Evolutionary conservation across 257 asterid species (phyloP).

Genomic region (Nicotiana paniculata): DNA sequence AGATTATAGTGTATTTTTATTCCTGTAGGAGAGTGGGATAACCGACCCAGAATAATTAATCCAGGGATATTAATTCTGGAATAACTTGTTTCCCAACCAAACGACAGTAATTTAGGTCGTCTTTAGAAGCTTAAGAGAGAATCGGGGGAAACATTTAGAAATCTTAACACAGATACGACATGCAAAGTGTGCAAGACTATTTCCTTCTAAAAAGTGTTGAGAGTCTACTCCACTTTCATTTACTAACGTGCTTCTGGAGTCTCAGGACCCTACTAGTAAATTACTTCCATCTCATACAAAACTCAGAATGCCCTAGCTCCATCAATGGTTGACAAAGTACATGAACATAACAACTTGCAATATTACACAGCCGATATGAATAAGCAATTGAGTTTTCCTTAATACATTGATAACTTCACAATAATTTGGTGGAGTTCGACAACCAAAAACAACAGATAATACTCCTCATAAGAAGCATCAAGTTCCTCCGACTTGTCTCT

Average conservation of each 20-base stretch:
- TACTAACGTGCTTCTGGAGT: neutral
- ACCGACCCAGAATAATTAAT: too few relatives aligned
- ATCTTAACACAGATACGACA: neutral
- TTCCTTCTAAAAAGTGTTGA: neutral
- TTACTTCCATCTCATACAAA: neutral
- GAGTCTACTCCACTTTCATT: neutral
- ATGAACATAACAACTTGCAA: neutral
- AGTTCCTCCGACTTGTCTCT: conserved; percentile 47
- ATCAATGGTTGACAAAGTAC: neutral
- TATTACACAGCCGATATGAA: neutral
- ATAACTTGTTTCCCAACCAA: too few relatives aligned
- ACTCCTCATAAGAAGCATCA: neutral
- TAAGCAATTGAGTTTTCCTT: neutral
- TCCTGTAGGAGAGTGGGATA: too few relatives aligned
- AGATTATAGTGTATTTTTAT: too few relatives aligned
- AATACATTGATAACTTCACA: neutral
- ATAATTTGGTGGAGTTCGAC: neutral
- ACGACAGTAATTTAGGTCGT: neutral
- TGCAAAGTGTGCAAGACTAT: neutral
- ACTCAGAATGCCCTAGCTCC: neutral
- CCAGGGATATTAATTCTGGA: too few relatives aligned
- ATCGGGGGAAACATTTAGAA: neutral
- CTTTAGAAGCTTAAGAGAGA: neutral
- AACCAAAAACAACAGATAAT: neutral
- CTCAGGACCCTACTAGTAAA: neutral